Percentiles rank a stretch among this genome's conserved stretches.
phyloP scores from a whole-genome alignment of 352 stramenopile genomes.

The Pythium aquatile region DNA sequence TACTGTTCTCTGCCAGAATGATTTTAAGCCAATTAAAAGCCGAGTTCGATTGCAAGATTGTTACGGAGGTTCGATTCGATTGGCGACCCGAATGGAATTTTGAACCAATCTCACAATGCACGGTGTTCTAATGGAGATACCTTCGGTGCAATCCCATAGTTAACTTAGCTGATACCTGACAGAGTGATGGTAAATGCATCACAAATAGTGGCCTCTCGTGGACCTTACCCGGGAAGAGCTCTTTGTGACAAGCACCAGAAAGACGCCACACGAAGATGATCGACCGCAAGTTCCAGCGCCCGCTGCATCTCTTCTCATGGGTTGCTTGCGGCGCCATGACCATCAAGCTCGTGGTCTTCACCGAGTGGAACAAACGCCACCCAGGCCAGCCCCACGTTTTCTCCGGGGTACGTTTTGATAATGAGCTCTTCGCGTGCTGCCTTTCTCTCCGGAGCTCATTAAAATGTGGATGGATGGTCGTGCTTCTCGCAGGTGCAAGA shows the following conservation, averaged over 20 bases:
- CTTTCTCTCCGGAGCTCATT: neutral
- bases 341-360: conserved; percentile 85
- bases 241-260: neutral
- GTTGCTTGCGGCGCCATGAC: conserved; percentile 76
- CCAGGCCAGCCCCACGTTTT: conserved; percentile 77
- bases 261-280: conserved; percentile 48
- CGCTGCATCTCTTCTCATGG: conserved; percentile 84
- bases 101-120: neutral
- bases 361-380: conserved; percentile 61
- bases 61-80: too few species aligned
- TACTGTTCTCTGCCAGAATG: too few species aligned
- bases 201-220: neutral
- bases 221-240: too few species aligned
- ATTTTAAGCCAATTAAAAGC: too few species aligned
- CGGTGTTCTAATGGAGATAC: neutral
- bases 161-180: neutral
- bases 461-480: neutral
- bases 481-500: conserved; percentile 49
- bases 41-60: too few species aligned
- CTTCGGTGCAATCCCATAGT: neutral
- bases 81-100: too few species aligned
- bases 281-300: conserved; percentile 80
- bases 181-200: neutral
- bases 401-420: conserved; percentile 44
- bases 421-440: neutral